A percentile compares a stretch with the other conserved stretches of the same genome.
Evolutionary conservation across 805 yeast genomes (phyloP).

Genomic region (Ascoidea tarda): DNA sequence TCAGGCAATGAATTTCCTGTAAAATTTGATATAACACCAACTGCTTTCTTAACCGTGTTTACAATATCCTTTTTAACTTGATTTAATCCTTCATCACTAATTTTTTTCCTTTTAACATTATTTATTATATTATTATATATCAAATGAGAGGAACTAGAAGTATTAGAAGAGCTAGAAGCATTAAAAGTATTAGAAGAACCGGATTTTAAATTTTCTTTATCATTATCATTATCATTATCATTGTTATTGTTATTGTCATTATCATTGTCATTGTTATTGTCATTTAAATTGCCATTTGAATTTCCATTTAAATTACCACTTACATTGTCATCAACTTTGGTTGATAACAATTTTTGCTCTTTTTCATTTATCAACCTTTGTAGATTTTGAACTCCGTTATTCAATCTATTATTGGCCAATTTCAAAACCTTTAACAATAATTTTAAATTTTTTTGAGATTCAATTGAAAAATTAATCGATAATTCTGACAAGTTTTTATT

Average conservation of each 20-base stretch:
- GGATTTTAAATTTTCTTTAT: neutral
- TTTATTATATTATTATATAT: neutral
- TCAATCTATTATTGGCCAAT: constrained; percentile 67
- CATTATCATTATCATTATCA: constrained; percentile 11
- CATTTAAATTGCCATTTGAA: constrained; percentile 9
- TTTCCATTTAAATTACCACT: constrained; percentile 9
- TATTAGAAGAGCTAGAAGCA: neutral
- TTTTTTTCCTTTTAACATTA: constrained; percentile 1
- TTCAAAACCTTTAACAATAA: constrained; percentile 70
- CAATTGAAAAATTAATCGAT: constrained; percentile 33
- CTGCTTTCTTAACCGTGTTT: constrained; percentile 79
- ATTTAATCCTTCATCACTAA: constrained; percentile 11
- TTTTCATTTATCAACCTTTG: constrained; percentile 38
- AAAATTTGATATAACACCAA: constrained; percentile 72
- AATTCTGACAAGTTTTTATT: constrained; percentile 6
- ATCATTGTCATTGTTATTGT: constrained; percentile 16
- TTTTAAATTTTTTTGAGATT: constrained; percentile 60
- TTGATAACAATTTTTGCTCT: constrained; percentile 22
- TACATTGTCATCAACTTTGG: constrained; percentile 9
- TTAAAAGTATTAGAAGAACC: neutral
- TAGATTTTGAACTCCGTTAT: constrained; percentile 47
- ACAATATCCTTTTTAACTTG: constrained; percentile 71
- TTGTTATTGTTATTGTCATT: constrained; percentile 21
- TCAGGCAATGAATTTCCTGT: constrained; percentile 66
- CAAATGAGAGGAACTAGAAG: too few relatives aligned